Evolutionary conservation across 768 basidiomycete species (phyloP).

Genomic region (Rhodotorula graminis): DNA sequence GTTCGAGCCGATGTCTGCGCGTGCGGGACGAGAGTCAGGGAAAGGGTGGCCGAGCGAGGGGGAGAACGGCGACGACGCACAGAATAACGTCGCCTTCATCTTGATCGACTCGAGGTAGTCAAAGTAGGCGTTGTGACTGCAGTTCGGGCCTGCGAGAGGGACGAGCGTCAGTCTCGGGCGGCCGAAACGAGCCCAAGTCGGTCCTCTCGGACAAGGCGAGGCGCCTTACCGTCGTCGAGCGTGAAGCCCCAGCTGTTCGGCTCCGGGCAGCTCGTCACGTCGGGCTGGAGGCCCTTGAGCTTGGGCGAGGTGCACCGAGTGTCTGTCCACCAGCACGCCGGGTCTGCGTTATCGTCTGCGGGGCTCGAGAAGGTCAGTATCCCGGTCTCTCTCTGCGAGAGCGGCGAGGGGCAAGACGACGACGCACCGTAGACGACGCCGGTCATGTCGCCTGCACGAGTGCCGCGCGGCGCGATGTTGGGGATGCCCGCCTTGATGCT

Average conservation of each 20-base stretch:
- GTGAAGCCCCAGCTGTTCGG: conserved; percentile 46
- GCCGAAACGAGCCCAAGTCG: not conserved
- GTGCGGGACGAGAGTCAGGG: too few species aligned
- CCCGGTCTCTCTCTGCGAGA: too few species aligned
- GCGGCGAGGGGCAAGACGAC: too few species aligned
- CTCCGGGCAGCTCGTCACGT: conserved; percentile 46
- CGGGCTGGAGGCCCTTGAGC: conserved; percentile 39
- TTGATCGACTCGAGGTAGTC: conserved; percentile 45
- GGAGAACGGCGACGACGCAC: not conserved
- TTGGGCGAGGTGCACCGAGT: conserved; percentile 43
- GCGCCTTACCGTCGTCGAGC: conserved; percentile 47
- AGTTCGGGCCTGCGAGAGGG: conserved; percentile 39
- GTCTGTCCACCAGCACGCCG: conserved; percentile 50
- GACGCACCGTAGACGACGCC: conserved; percentile 20
- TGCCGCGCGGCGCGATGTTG: conserved; percentile 44
- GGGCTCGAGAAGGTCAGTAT: not conserved
- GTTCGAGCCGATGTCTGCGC: conserved; percentile 43
- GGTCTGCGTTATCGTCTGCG: conserved; percentile 42
- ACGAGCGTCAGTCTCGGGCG: not conserved
- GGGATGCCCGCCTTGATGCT: conserved; percentile 44
- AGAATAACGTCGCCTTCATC: conserved; percentile 47
- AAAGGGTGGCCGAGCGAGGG: not conserved
- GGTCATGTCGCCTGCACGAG: conserved; percentile 44
- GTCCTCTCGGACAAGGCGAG: too few species aligned
- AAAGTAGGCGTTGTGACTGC: conserved; percentile 48